These are phyloP conservation scores for Zygoascus tannicola DNA, from an alignment of 805 yeast genomes.

Conservation along the genomic window DNA sequence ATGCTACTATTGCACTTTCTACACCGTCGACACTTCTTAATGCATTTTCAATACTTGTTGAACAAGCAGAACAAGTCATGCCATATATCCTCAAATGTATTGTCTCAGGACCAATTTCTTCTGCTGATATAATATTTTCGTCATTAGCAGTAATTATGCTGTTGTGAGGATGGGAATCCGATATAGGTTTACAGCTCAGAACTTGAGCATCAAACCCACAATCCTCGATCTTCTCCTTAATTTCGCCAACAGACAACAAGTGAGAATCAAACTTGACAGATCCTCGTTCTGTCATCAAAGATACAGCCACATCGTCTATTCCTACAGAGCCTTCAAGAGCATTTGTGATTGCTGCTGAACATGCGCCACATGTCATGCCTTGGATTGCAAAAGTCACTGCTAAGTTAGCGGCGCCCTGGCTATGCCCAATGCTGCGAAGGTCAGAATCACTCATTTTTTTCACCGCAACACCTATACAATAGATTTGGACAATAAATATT, in stretches of 20 bases:
- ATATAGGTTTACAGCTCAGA: not conserved
- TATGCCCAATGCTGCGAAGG: too few species aligned
- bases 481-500: too few species aligned
- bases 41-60: slow-evolving; percentile 40
- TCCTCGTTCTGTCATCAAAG: slow-evolving; percentile 71
- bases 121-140: not conserved
- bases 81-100: slow-evolving; percentile 40
- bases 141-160: not conserved
- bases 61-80: slow-evolving; percentile 52
- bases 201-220: slow-evolving; percentile 57
- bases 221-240: slow-evolving; percentile 56
- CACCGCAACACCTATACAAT: too few species aligned
- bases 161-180: not conserved
- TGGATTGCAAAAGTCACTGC: slow-evolving; percentile 28
- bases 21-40: slow-evolving; percentile 43
- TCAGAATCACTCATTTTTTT: too few species aligned
- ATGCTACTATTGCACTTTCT: slow-evolving; percentile 38
- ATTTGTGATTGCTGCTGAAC: slow-evolving; percentile 57
- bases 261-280: slow-evolving; percentile 38
- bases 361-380: slow-evolving; percentile 93
- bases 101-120: slow-evolving; percentile 8
- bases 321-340: slow-evolving; percentile 43
- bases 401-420: too few species aligned
- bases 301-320: slow-evolving; percentile 49
- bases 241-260: slow-evolving; percentile 27